phyloP scores from a whole-genome alignment of 1,139 yeast species.

The Magnusiomyces paraingens region DNA sequence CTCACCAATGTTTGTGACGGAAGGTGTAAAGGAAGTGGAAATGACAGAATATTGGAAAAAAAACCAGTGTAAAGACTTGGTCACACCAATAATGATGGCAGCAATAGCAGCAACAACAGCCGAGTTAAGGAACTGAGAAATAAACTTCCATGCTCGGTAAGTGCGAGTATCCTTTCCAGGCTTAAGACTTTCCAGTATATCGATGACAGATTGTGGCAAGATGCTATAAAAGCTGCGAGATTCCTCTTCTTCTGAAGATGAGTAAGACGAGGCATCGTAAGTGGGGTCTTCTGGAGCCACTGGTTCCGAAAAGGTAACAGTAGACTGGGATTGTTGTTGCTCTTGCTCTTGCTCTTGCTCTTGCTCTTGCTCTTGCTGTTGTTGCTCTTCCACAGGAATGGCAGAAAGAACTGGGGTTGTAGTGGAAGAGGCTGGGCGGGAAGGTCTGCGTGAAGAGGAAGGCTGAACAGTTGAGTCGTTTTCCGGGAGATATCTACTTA shows the following conservation, averaged over 20 bases:
- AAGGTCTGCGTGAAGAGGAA: background rate
- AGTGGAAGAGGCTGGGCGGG: background rate
- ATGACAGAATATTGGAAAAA: constrained; percentile 17
- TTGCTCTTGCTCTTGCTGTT: background rate
- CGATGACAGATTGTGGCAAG: background rate
- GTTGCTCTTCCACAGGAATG: background rate
- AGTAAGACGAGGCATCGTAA: background rate
- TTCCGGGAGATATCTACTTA: background rate
- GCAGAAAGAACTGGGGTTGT: background rate
- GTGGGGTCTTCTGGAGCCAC: background rate
- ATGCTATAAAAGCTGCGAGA: background rate
- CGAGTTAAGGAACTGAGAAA: constrained; percentile 19
- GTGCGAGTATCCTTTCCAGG: background rate
- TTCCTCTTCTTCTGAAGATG: background rate
- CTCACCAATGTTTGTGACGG: constrained; percentile 20
- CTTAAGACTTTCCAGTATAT: background rate
- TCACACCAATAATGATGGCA: constrained; percentile 20
- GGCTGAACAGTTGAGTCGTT: background rate
- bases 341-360: background rate
- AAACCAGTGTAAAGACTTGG: constrained; percentile 20
- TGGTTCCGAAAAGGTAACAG: too few relatives aligned
- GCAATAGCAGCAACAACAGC: constrained; percentile 21
- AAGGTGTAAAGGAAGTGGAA: constrained; percentile 19
- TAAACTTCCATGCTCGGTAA: background rate
- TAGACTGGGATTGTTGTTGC: too few relatives aligned